Evolutionary conservation across 2,329 filamentous ascomycete species (phyloP), one percentile per base, ranked within the genome.

Genomic region (Periglandula ipomoeae): DNA sequence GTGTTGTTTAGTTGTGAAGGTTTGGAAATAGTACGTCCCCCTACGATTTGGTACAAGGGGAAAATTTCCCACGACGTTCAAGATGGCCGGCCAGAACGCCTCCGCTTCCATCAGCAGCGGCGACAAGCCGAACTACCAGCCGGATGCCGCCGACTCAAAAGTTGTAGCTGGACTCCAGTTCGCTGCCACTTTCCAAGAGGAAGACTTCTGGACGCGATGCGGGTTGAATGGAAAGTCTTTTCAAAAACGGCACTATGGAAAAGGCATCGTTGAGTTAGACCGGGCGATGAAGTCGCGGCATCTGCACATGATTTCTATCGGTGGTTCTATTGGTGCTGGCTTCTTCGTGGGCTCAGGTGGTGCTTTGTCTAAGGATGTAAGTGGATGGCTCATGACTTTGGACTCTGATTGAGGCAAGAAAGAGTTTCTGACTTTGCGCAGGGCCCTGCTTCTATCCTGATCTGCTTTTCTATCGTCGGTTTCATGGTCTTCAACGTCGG

Each of bases 301-400:
- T 63, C 64, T 81, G 55, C 74, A 81, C 65, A 80, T 81, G 77
- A 81, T 81, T 63, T 75, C 76, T 58, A 79, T 81, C 49, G 76
- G 76, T 59, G 78, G 77, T 51, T 78, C 76, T 27, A 81, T 81
- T 49, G 78, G 78, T 62, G 78, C 78, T 60, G 78, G 78, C 67
- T 79, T 81, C 68, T 81, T 81, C 61, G 78, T 81, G 59, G 76
- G 78, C 56, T 79, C 76, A 32, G 78, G 78, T 55, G 60, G 65
- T 55, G 77, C 78, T 42, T 64, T 81, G n/a, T 59, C 59, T 53
- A 70, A 65, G 50, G 78, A 77, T 65, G 73, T 71, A 65, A 61
- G 69, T 58, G 11, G 2, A 17, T n/a, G n/a, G n/a, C n/a, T n/a
- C n/a, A n/a, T n/a, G n/a, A n/a, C n/a, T n/a, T n/a, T n/a, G n/a